Evolutionary conservation across 306 rosid species (phyloP).

Genomic region (Lablab purpureus): DNA sequence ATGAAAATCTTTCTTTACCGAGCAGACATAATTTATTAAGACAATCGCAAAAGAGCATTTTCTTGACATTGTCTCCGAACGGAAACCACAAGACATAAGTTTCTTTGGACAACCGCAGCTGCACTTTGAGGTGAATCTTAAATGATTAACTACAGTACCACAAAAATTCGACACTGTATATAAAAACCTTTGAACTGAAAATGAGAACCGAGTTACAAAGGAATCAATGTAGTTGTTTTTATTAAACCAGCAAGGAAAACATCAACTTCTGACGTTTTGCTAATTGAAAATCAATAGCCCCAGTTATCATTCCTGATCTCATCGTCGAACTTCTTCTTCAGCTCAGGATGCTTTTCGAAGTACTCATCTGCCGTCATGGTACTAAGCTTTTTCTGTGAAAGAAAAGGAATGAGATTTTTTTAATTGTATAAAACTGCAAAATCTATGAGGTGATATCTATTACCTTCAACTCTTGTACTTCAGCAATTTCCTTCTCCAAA

Average conservation of each 20-base stretch:
- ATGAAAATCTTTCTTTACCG: neutral
- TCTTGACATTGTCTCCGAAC: constrained; percentile 34
- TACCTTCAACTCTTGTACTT: constrained; percentile 93
- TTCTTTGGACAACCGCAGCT: neutral
- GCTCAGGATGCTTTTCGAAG: constrained; percentile 91
- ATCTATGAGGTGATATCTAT: constrained; percentile 3
- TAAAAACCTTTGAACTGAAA: constrained; percentile 28
- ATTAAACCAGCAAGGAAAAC: constrained; percentile 56
- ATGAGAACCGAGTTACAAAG: constrained; percentile 46
- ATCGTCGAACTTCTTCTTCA: constrained; percentile 90
- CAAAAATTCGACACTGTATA: constrained; percentile 42
- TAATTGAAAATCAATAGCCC: constrained; percentile 76
- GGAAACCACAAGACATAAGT: constrained; percentile 35
- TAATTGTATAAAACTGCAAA: constrained; percentile 11
- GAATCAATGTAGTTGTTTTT: constrained; percentile 59
- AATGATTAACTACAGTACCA: constrained; percentile 35
- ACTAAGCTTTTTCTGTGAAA: constrained; percentile 75
- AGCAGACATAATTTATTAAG: constrained; percentile 36
- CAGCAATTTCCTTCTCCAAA: constrained; percentile 84
- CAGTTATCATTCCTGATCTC: constrained; percentile 93
- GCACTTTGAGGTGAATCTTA: neutral
- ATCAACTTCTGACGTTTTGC: constrained; percentile 50
- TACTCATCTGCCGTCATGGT: constrained; percentile 98
- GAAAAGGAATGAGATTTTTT: constrained; percentile 35
- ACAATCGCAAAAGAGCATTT: constrained; percentile 27